These are phyloP conservation scores for Chaetomium globosum DNA, from an alignment of 2,329 filamentous ascomycete genomes.

Conservation along the genomic window DNA sequence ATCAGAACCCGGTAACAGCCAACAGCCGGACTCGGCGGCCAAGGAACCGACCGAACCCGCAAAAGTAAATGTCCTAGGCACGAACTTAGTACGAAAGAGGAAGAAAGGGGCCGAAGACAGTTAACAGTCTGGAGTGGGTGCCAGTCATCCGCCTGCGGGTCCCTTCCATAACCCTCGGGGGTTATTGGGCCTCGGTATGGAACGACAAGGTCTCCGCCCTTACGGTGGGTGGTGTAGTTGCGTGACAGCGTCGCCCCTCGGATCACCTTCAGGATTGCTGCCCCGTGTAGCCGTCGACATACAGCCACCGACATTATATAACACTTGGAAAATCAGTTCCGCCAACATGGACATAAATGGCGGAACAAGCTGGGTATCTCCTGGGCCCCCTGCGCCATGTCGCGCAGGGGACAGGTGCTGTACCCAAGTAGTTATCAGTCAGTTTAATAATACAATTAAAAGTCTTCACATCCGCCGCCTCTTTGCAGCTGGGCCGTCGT, in stretches of 20 bases:
- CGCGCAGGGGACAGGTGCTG: background rate
- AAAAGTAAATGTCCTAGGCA: slow-evolving; percentile 37
- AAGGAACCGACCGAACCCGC: slow-evolving; percentile 35
- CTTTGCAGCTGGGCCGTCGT: slow-evolving; percentile 37
- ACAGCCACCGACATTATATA: background rate
- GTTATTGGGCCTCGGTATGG: background rate
- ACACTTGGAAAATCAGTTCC: background rate
- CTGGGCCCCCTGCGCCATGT: background rate
- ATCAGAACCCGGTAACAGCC: background rate
- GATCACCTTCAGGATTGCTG: background rate
- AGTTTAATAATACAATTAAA: background rate
- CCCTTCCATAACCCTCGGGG: background rate
- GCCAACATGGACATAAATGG: no score
- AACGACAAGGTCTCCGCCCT: background rate
- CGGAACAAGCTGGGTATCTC: background rate
- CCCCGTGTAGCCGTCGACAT: background rate
- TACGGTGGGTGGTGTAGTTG: slow-evolving; percentile 7
- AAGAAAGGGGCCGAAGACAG: slow-evolving; percentile 43
- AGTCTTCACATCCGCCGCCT: slow-evolving; percentile 30
- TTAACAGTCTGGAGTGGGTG: background rate
- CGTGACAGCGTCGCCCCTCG: background rate
- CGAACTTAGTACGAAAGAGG: slow-evolving; percentile 55
- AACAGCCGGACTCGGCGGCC: background rate
- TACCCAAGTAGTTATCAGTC: background rate
- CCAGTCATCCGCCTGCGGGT: no score